Percentiles rank a stretch among this genome's conserved stretches.
Evolutionary conservation across 805 yeast species (phyloP).

Genomic region (Yarrowia osloensis): DNA sequence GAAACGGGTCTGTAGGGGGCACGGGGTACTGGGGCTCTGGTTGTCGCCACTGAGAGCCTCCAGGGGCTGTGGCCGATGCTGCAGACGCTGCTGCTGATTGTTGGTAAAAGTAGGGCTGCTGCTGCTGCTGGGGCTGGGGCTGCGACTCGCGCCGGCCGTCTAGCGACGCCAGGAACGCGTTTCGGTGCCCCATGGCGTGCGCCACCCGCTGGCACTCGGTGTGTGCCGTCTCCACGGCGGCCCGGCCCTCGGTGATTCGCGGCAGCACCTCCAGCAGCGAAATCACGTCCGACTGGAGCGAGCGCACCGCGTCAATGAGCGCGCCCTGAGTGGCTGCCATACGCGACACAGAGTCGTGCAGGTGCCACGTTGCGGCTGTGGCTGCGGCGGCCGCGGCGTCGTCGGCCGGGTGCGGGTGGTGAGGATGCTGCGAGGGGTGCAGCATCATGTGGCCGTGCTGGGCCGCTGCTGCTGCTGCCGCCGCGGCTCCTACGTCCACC

Average conservation of each 20-base stretch:
- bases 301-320: constrained; percentile 1
- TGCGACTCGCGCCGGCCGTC: constrained; percentile 26
- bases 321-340: constrained; percentile 18
- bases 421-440: constrained; percentile 20
- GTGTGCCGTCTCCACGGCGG: constrained; percentile 15
- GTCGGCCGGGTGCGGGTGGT: constrained; percentile 24
- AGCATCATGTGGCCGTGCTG: constrained; percentile 25
- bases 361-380: constrained; percentile 19
- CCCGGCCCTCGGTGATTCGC: constrained; percentile 12
- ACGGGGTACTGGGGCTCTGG: constrained; percentile 28
- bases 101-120: constrained; percentile 29
- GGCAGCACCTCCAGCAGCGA: constrained; percentile 15
- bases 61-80: constrained; percentile 9
- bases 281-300: constrained; percentile 10
- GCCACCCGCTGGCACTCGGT: constrained; percentile 24
- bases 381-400: constrained; percentile 29
- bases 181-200: constrained; percentile 21
- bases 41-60: constrained; percentile 14
- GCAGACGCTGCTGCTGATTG: constrained; percentile 19
- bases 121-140: constrained; percentile 28
- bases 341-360: constrained; percentile 17
- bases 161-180: constrained; percentile 15
- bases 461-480: neutral
- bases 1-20: constrained; percentile 23
- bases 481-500: constrained; percentile 11